A percentile compares a stretch with the other conserved stretches of the same genome.
Conservation (phyloP, 176 grass and related monocot species). For the Oryza glaberrima region DNA sequence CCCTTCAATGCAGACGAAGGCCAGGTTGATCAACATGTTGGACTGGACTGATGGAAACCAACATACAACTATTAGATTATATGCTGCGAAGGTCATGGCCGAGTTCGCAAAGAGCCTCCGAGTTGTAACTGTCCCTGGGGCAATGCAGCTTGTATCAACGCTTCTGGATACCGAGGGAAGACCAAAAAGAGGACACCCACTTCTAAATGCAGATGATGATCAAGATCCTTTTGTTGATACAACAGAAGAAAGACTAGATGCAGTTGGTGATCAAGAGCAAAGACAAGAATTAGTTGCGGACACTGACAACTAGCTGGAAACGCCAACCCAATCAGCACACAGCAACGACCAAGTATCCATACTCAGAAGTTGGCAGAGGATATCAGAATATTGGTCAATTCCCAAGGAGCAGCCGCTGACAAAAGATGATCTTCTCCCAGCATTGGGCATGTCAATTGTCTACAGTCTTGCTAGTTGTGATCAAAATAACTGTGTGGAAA, state of each 20-base stretch:
- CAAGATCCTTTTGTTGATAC: not conserved
- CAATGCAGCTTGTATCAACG: not conserved
- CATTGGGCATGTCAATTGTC: no score
- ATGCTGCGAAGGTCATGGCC: not conserved
- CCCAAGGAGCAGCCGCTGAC: not conserved
- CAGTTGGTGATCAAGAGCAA: not conserved
- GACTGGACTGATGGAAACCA: no score
- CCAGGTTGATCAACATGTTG: no score
- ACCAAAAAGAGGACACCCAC: not conserved
- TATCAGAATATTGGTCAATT: not conserved
- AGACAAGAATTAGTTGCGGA: not conserved
- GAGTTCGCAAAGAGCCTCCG: not conserved
- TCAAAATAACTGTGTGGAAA: no score
- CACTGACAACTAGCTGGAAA: not conserved
- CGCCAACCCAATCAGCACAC: no score
- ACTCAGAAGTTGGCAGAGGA: not conserved
- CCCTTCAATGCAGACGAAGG: no score
- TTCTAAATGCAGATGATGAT: slow-evolving; percentile 5
- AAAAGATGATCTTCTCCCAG: no score
- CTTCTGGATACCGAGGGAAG: not conserved
- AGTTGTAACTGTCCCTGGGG: not conserved
- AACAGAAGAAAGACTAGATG: not conserved
- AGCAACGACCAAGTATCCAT: not conserved
- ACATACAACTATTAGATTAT: not conserved
- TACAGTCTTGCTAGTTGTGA: no score